Evolutionary conservation across 176 grass and related monocot species (phyloP).

Genomic region (Aegilops speltoides): DNA sequence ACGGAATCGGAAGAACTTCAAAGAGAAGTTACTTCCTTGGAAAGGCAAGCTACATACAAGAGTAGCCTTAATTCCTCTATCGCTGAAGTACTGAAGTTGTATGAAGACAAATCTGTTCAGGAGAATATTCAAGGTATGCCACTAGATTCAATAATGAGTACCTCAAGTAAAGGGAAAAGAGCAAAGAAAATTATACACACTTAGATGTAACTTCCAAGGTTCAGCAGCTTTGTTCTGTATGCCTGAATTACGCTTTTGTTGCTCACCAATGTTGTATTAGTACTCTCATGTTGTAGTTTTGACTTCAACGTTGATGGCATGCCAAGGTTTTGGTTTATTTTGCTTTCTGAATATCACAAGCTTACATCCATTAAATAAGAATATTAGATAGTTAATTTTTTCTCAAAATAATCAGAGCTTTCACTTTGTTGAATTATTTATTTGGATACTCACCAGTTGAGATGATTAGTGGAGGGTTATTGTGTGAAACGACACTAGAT

Average conservation of each 20-base stretch:
- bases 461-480: background rate
- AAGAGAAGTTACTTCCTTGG: constrained; percentile 35
- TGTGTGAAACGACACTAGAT: too few species aligned
- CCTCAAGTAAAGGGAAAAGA: background rate
- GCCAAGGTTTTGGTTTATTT: background rate
- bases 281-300: background rate
- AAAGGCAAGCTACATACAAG: constrained; percentile 35
- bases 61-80: constrained; percentile 40
- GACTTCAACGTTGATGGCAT: background rate
- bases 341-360: background rate
- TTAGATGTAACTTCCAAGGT: background rate
- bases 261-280: background rate
- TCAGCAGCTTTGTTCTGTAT: background rate
- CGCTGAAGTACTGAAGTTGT: constrained; percentile 42
- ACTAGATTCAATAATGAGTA: constrained; percentile 4
- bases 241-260: background rate
- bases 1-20: constrained; percentile 49
- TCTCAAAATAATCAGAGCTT: background rate
- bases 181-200: background rate
- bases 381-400: background rate
- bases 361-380: background rate
- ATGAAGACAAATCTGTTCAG: constrained; percentile 37
- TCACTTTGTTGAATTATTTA: constrained; percentile 3
- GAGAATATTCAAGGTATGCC: constrained; percentile 48
- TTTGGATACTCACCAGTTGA: background rate